Evolutionary conservation across 805 yeast genomes (phyloP).

Genomic region (Candida insectalens): DNA sequence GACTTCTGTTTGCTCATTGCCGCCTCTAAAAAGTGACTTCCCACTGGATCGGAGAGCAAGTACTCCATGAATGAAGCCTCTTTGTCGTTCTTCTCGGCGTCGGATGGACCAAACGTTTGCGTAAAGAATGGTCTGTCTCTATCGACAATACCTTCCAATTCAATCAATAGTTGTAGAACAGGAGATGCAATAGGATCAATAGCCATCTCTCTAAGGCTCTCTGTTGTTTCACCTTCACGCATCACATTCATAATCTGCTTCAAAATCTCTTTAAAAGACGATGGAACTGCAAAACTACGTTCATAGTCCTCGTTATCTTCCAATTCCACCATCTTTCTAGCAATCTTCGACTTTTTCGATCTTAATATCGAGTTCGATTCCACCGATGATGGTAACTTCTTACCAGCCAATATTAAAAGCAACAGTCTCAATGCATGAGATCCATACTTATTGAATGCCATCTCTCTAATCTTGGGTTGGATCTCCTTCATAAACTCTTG

Average conservation of each 20-base stretch:
- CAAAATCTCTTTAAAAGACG: constrained; percentile 54
- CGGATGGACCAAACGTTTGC: constrained; percentile 41
- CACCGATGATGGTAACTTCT: constrained; percentile 65
- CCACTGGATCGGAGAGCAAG: constrained; percentile 79
- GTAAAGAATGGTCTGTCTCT: constrained; percentile 67
- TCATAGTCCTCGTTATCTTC: constrained; percentile 68
- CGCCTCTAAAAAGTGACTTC: constrained; percentile 82
- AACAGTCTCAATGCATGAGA: constrained; percentile 78
- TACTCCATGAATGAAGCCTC: constrained; percentile 81
- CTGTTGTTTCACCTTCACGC: constrained; percentile 28
- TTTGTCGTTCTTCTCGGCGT: constrained; percentile 40
- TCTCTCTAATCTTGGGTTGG: constrained; percentile 43
- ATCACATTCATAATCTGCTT: constrained; percentile 36
- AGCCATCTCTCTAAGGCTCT: constrained; percentile 57
- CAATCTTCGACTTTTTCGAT: constrained; percentile 76
- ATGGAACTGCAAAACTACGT: constrained; percentile 59
- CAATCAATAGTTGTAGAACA: constrained; percentile 67
- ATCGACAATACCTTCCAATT: constrained; percentile 73
- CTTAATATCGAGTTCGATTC: constrained; percentile 64
- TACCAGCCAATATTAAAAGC: constrained; percentile 66
- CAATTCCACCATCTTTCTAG: constrained; percentile 87
- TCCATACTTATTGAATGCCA: constrained; percentile 73
- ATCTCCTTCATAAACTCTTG: constrained; percentile 58
- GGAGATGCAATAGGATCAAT: constrained; percentile 82
- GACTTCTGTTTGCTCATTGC: constrained; percentile 56